These are phyloP conservation scores for Epichloe glyceriae DNA, from an alignment of 2,329 filamentous ascomycete species.

Conservation along the genomic window DNA sequence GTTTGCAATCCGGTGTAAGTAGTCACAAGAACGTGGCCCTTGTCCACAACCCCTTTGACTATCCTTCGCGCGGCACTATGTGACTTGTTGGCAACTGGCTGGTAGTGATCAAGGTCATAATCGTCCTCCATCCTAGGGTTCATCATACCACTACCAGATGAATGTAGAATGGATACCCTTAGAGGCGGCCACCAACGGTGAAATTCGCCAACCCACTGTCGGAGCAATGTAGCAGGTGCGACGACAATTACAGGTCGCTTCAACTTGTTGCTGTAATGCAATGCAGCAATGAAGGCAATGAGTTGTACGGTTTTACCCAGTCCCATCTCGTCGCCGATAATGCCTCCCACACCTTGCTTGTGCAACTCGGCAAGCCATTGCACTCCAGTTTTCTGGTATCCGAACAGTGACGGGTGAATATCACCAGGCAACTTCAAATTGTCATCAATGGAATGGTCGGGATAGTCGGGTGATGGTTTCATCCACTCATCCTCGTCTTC, in stretches of 20 bases:
- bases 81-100: constrained; percentile 20
- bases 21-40: constrained; percentile 88
- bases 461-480: constrained; percentile 69
- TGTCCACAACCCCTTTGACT: constrained; percentile 64
- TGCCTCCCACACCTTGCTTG: constrained; percentile 79
- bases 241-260: constrained; percentile 81
- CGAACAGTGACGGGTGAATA: constrained; percentile 82
- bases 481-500: constrained; percentile 56
- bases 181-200: constrained; percentile 99
- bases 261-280: constrained; percentile 84
- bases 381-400: constrained; percentile 94
- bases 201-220: constrained; percentile 97
- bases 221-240: constrained; percentile 85
- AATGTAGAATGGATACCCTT: constrained; percentile 86
- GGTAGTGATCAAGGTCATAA: constrained; percentile 33
- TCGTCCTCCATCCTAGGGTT: constrained; percentile 54
- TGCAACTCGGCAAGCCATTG: constrained; percentile 94
- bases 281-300: constrained; percentile 69
- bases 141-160: constrained; percentile 92
- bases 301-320: constrained; percentile 77
- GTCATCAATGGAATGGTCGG: constrained; percentile 63
- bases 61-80: constrained; percentile 61
- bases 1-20: constrained; percentile 95
- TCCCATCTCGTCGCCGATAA: constrained; percentile 96
- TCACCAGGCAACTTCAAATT: constrained; percentile 78